Evolutionary conservation across 2,329 filamentous ascomycete genomes (phyloP), one percentile per base, ranked within the genome.

Genomic region (Penicillium polonicum): DNA sequence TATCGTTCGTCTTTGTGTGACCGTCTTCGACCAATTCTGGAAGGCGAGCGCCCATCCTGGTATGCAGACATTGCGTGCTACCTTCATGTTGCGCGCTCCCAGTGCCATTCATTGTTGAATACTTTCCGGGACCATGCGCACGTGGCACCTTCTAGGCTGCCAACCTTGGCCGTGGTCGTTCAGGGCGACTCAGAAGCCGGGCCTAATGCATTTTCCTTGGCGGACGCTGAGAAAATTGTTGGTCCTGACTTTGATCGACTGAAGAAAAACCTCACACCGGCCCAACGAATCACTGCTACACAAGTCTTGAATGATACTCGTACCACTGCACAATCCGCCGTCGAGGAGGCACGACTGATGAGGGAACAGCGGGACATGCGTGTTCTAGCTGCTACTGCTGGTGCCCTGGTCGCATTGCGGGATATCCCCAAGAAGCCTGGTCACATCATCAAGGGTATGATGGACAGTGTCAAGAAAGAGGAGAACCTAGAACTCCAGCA

Each of bases 381-480:
- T 38, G 89, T 99, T 72, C 88, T 87, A 71, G 91, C 94, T 17
- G 89, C 91, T 7, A 90, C 92, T 21, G 91, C 93, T 12, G 91
- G 90, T 62, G 92, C 92, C 12, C 78, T 97, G 56, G 89, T 99
- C 48, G 89, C 92, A n/a, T 87, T 97, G 77, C 86, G 87, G 57
- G 83, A 89, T 31, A 83, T 97, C 10, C 93, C 95, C 0, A 97
- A 96, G 83, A 97, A 96, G 72, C 92, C 93, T 10, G 92, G 91
- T 60, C 85, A 88, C 19, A 86, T 96, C 13, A 99, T 99, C 77
- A 97, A 96, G 76, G 91, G 88, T 2, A 90, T 99, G 75, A 99
- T 99, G 94, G 94, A 99, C 73, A 97, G 93, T 69, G 85, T 99
- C 70, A 99, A 97, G 76, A 88, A 87, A 38, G 95, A 99, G 72